Conservation (phyloP, 2,329 filamentous ascomycete genomes). For the Teratosphaeria viscida region DNA sequence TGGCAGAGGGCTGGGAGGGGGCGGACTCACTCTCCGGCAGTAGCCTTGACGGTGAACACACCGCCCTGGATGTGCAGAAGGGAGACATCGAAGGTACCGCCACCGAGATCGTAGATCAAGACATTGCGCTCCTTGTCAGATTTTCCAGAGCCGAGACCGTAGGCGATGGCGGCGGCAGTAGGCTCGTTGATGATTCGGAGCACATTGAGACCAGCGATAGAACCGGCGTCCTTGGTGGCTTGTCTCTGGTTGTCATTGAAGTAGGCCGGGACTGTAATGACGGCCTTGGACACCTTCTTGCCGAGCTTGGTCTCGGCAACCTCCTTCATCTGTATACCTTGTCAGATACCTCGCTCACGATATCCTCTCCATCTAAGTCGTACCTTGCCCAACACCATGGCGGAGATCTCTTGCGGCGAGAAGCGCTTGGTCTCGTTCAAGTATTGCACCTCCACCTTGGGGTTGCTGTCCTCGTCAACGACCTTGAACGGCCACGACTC, state of each 20-base stretch:
- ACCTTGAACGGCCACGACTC: slow-evolving; percentile 99
- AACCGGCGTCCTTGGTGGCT: slow-evolving; percentile 97
- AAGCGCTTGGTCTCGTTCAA: slow-evolving; percentile 90
- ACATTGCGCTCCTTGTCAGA: slow-evolving; percentile 97
- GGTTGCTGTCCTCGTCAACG: slow-evolving; percentile 76
- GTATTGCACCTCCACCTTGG: slow-evolving; percentile 91
- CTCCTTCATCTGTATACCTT: slow-evolving; percentile 76
- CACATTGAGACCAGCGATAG: slow-evolving; percentile 93
- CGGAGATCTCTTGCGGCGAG: slow-evolving; percentile 96
- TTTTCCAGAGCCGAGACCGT: slow-evolving; percentile 57
- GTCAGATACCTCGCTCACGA: slow-evolving; percentile 5
- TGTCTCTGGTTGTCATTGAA: slow-evolving; percentile 99
- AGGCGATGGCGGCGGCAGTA: slow-evolving; percentile 94
- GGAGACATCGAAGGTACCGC: slow-evolving; percentile 99
- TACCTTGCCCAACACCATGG: slow-evolving; percentile 98
- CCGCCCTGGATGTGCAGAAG: slow-evolving; percentile 97
- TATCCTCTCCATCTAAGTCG: slow-evolving; percentile 10
- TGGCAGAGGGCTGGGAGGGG: no score
- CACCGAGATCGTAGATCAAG: slow-evolving; percentile 98
- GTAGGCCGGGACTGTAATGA: slow-evolving; percentile 97
- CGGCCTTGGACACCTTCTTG: slow-evolving; percentile 98
- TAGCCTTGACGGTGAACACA: slow-evolving; percentile 98
- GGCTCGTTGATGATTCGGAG: slow-evolving; percentile 99
- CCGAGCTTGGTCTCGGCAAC: slow-evolving; percentile 96
- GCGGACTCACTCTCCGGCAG: slow-evolving; percentile 61